phyloP scores from a whole-genome alignment of 2,329 filamentous ascomycete species.

The Clarireedia hainanense region DNA sequence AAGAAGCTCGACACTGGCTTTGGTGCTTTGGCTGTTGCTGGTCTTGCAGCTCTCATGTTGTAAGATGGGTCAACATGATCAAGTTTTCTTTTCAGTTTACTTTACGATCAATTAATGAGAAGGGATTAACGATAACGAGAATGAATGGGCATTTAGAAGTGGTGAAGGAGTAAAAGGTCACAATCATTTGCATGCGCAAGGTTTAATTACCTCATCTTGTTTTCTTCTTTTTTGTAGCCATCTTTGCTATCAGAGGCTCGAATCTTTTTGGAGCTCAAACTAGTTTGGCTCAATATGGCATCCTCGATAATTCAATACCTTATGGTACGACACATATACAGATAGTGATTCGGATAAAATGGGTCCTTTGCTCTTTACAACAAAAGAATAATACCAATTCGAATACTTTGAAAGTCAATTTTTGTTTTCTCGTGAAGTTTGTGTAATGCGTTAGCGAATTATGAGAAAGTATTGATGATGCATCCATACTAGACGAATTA shows the following conservation, averaged over 20 bases:
- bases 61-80: slow-evolving; percentile 13
- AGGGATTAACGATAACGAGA: slow-evolving; percentile 4
- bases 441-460: not conserved
- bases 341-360: slow-evolving; percentile 9
- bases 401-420: not conserved
- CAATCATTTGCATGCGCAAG: slow-evolving; percentile 15
- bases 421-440: not conserved
- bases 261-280: slow-evolving; percentile 17
- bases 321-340: slow-evolving; percentile 17
- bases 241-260: slow-evolving; percentile 7
- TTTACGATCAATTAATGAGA: slow-evolving; percentile 11
- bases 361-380: slow-evolving; percentile 1
- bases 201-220: slow-evolving; percentile 4
- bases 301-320: slow-evolving; percentile 15
- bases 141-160: slow-evolving; percentile 10
- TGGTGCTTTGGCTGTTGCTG: slow-evolving; percentile 19
- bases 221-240: slow-evolving; percentile 2
- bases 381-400: slow-evolving; percentile 5
- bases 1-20: slow-evolving; percentile 16
- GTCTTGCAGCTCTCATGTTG: slow-evolving; percentile 21
- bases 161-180: slow-evolving; percentile 12
- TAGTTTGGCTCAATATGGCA: slow-evolving; percentile 14
- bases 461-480: not conserved
- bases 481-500: not conserved
- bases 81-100: slow-evolving; percentile 1